Conservation (phyloP, 257 asterid genomes). For the Voacanga thouarsii region DNA sequence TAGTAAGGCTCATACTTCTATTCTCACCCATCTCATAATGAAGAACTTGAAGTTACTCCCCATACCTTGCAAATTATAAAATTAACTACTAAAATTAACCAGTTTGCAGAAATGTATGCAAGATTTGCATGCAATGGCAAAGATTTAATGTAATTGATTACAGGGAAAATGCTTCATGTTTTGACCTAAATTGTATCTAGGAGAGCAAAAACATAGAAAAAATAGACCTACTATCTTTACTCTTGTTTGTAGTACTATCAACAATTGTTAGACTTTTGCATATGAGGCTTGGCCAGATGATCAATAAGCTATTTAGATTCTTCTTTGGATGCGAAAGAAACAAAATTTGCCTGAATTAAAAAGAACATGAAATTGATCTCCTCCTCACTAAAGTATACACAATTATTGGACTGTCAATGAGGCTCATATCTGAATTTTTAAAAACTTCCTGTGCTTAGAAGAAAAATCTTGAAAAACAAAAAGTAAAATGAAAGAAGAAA, state of each 20-base stretch:
- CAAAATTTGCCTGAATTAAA: neutral
- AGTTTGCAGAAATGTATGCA: neutral
- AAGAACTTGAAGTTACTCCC: conserved; percentile 93
- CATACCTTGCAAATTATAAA: conserved; percentile 62
- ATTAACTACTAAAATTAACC: conserved; percentile 11
- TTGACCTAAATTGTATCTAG: conserved; percentile 10
- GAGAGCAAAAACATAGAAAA: conserved; percentile 7
- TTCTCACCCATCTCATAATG: conserved; percentile 98
- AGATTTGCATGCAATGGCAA: conserved; percentile 33
- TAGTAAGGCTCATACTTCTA: conserved; percentile 90
- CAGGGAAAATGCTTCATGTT: neutral
- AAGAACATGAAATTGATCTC: neutral
- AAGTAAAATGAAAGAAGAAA: neutral
- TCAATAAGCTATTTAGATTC: conserved; percentile 91
- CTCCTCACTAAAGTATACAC: neutral
- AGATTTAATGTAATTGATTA: neutral
- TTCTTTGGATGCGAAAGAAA: conserved; percentile 60
- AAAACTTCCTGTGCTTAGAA: neutral
- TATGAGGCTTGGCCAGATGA: conserved; percentile 80
- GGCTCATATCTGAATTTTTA: neutral
- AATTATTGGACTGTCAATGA: neutral
- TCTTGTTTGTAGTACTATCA: conserved; percentile 82
- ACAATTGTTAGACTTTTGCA: conserved; percentile 91
- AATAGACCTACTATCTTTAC: conserved; percentile 84
- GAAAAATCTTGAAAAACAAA: neutral